phyloP scores from a whole-genome alignment of 139 green algal species.

The Astrephomene gubernaculifera region DNA sequence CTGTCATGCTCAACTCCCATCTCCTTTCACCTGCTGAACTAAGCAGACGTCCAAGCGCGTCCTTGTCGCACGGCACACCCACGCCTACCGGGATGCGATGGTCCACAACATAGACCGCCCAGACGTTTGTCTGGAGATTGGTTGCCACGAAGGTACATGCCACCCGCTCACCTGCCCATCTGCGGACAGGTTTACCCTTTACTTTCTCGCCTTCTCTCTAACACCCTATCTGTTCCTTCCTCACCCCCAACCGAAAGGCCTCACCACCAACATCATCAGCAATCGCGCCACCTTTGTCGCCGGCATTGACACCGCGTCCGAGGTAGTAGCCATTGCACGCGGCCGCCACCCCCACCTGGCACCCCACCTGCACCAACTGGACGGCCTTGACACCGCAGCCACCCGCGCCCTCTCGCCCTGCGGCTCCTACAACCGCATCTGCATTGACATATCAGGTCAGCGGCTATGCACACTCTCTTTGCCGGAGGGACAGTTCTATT shows the following conservation, averaged over 20 bases:
- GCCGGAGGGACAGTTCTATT: no score
- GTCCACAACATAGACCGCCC: slow-evolving; percentile 29
- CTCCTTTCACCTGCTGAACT: not conserved
- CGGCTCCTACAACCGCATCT: not conserved
- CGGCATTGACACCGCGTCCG: slow-evolving; percentile 13
- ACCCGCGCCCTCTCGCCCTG: not conserved
- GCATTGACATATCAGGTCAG: slow-evolving; percentile 32
- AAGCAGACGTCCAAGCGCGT: slow-evolving; percentile 1
- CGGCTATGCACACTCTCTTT: no score
- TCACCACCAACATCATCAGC: slow-evolving; percentile 46
- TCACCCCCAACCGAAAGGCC: slow-evolving; percentile 23
- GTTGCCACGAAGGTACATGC: slow-evolving; percentile 42
- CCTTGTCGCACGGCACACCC: slow-evolving; percentile 20
- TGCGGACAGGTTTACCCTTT: not conserved
- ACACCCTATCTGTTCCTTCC: not conserved
- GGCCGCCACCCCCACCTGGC: slow-evolving; percentile 28
- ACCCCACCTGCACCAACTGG: slow-evolving; percentile 14
- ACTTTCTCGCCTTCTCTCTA: not conserved
- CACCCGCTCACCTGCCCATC: not conserved
- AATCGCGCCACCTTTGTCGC: slow-evolving; percentile 36
- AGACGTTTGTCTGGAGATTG: slow-evolving; percentile 51
- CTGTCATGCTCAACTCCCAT: no score
- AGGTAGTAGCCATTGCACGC: slow-evolving; percentile 24
- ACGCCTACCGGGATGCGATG: slow-evolving; percentile 31
- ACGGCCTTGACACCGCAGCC: slow-evolving; percentile 8